Evolutionary conservation across 1,284 basidiomycete species (phyloP), one percentile per base, ranked within the genome.

Genomic region (Ceratobasidium sp.): DNA sequence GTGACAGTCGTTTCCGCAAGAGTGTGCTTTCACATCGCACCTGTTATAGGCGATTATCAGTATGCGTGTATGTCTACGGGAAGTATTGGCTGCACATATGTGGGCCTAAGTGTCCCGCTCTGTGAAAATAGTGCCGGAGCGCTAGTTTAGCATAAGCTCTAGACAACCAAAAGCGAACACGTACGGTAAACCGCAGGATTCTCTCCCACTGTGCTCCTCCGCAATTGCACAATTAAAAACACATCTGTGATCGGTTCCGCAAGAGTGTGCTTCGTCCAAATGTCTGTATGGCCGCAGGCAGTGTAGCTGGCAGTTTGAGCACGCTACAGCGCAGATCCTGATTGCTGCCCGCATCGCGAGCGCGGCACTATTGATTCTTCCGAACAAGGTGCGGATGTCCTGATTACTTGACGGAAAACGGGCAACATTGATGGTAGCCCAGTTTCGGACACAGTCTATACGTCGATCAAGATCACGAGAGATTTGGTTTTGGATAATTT

Each of bases 1-100:
- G 42, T 81, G 82, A 80, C 90, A 91, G 9, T 81, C 80, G 46
- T 87, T 81, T 12, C 89, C 90, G 70, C 90, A 91, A 0, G 90
- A 81, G 83, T 91, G 90, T n/a, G 84, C 82, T 26, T 84, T 86
- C 1, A 87, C 83, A 42, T 85, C 82, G 78, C 90, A 91, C 77
- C 90, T 61, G 59, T 48, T 5, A 28, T 33, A 40, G 13, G 4
- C 38, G 46, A 23, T 62, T 42, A 13, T 23, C 26, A 33, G 61
- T 3, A n/a, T 40, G 17, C 42, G 17, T 17, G 61, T 23, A 38
- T 17, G 17, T 33, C 17, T 28, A 46, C 23, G 7, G 20, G 5
- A 20, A 26, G 2, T 20, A 28, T 3, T 10, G 12, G 17, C 12
- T 69, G 50, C 33, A 78, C 77, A 76, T 67, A 42, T 78, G 77